Evolutionary conservation across 78 protist species (phyloP), one percentile per base, ranked within the genome.

Genomic region (Isochrysis galbana): DNA sequence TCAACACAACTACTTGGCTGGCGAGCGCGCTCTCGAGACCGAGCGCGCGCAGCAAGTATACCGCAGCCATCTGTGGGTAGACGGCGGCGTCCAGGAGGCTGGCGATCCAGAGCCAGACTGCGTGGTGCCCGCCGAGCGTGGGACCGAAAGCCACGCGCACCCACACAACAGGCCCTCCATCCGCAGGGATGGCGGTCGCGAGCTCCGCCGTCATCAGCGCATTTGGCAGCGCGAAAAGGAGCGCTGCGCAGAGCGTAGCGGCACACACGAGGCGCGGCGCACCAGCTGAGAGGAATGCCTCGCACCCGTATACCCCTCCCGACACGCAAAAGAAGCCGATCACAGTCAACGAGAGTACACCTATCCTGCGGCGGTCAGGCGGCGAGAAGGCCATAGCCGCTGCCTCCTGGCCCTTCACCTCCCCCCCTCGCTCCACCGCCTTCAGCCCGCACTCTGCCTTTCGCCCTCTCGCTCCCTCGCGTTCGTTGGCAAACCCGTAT

Each of bases 131-230:
- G 41, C 82, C 82, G 22, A 36, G 45, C 45, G 82, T 19, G 78
- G 5, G 42, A 2, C 82, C 82, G 44, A 17, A 36, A 7, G 82
- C 82, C 36, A 4, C 17, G 36, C 36, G 44, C 44, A 72, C 82
- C 36, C 38, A 72, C 82, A 36, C 82, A 42, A 17, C 21, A 38
- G 32, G 82, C 32, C 82, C 82, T 0, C 82, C 82, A 3, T n/a
- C 39, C 32, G 38, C 3, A 19, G 82, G 82, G 44, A 36, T 36
- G 0, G 5, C 41, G 44, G 82, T 36, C 29, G 82, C 82, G 44
- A 72, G 82, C 82, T 72, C 82, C 5, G 82, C 82, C 7, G 82
- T 72, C 11, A 72, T n/a, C 25, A 72, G 82, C 82, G 82, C 82
- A 10, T 3, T 36, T 23, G 82, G 82, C 44, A 72, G 82, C 19